phyloP scores from a whole-genome alignment of 257 asterid genomes.

The Scutellaria barbata region DNA sequence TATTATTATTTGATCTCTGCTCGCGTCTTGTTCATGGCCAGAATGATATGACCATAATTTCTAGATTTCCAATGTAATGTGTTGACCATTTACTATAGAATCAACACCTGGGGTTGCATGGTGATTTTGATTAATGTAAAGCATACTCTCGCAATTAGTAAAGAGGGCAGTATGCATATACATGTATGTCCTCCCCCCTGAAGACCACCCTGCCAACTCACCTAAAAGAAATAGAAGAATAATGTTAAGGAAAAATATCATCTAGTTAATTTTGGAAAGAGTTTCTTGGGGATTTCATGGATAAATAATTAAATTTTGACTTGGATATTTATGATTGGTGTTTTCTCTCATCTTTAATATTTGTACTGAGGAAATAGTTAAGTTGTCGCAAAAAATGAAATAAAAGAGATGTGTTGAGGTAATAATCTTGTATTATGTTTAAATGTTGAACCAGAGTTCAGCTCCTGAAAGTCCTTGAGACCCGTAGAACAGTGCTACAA shows the following conservation, averaged over 20 bases:
- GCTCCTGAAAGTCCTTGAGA: conserved; percentile 86
- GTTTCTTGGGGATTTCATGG: conserved; percentile 15
- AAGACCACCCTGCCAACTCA: neutral
- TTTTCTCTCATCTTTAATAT: conserved; percentile 11
- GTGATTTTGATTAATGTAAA: neutral
- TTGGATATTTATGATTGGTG: conserved; percentile 17
- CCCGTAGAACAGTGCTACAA: conserved; percentile 74
- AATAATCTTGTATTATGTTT: conserved; percentile 37
- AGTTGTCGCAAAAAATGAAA: neutral
- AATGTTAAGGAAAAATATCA: conserved; percentile 16
- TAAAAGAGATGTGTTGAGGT: conserved; percentile 20
- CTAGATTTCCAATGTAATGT: conserved; percentile 10
- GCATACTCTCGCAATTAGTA: neutral
- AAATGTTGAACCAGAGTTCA: conserved; percentile 63
- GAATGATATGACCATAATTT: neutral
- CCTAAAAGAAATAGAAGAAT: conserved; percentile 6
- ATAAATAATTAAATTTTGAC: conserved; percentile 16
- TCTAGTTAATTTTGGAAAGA: neutral
- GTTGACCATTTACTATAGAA: neutral
- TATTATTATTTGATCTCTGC: conserved; percentile 9
- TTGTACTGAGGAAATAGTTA: conserved; percentile 9
- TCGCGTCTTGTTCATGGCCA: conserved; percentile 9
- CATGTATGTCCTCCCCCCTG: neutral
- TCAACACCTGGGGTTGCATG: too few relatives aligned
- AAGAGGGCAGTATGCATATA: neutral